Base-by-base conservation (phyloP, 2,329 filamentous ascomycete species). In the Monosporascus ibericus region DNA sequence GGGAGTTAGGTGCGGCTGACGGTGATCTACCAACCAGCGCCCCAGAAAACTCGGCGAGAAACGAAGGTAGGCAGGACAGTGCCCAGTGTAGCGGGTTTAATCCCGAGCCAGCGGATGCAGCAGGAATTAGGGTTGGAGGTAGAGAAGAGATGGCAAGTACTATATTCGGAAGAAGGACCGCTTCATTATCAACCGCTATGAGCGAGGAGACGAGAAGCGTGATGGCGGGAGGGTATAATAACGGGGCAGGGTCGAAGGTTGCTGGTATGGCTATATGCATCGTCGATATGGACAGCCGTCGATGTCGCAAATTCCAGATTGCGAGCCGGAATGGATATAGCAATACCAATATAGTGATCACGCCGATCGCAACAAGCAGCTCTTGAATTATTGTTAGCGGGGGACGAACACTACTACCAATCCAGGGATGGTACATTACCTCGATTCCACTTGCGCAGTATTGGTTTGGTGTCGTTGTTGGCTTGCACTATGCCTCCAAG, bases 221-320 rank as follows among this genome's bases (percentile, higher is more conserved):
- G 30, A 96, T 77, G 2, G 85, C 71, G 6, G 87, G 80, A 18
- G 92, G 92, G 66, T 96, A 97, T 52, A 96, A 70, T n/a, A 96
- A 77, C 11, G 92, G 90, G 6, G 92, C 92, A 3, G 91, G 92
- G 64, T 97, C 92, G 69, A 96, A 95, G n/a, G 81, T 78, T 4
- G 83, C 73, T 1, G 91, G 90, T 38, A 96, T 74, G 30, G 66
- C 65, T 37, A 85, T 62, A 1, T 75, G 72, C 30, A 75, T 59
- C 53, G 75, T 59, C 53, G 57, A 60, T 27, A 57, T 68, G n/a
- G 68, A 68, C 3, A 75, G 68, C 5, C 58, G 66, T 18, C 69
- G 66, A 24, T 70, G 68, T 20, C 65, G 65, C 52, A 76, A 74
- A 1, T 73, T 70, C 75, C 80, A 80, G 18, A 70, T 58, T 6